Conservation (phyloP, 495 filamentous ascomycete species). For the Ramalina intermedia region DNA sequence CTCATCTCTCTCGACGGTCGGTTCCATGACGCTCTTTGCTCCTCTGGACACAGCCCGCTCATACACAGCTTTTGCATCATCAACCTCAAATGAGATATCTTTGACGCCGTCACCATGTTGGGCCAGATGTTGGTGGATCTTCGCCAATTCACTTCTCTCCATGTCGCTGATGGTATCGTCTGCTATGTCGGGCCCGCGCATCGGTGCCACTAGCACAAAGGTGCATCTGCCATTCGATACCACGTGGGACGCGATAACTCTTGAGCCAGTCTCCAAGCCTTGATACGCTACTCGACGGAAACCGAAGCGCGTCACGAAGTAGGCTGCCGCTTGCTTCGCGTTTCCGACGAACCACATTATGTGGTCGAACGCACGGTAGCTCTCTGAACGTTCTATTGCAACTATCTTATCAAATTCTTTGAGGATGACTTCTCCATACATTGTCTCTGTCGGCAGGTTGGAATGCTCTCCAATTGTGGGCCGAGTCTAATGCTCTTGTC, state of each 20-base stretch:
- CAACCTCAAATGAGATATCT: conserved; percentile 84
- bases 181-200: conserved; percentile 43
- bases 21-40: conserved; percentile 47
- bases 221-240: conserved; percentile 47
- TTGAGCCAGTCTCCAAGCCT: conserved; percentile 74
- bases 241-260: conserved; percentile 63
- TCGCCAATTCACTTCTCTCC: conserved; percentile 41
- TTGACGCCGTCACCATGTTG: conserved; percentile 65
- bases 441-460: too few species aligned
- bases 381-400: conserved; percentile 14
- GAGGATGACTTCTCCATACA: too few species aligned
- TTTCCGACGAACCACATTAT: conserved; percentile 92
- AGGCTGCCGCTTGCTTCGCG: conserved; percentile 78
- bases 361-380: conserved; percentile 73
- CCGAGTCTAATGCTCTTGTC: too few species aligned
- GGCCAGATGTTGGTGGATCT: conserved; percentile 56
- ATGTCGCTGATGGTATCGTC: conserved; percentile 30
- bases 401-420: too few species aligned
- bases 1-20: conserved; percentile 20
- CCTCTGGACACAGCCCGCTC: conserved; percentile 31
- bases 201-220: conserved; percentile 23
- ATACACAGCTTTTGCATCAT: conserved; percentile 65
- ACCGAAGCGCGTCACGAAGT: conserved; percentile 51
- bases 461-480: too few species aligned
- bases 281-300: conserved; percentile 41